Base-by-base conservation (phyloP, 768 basidiomycete species). In the Ramaria sp. region DNA sequence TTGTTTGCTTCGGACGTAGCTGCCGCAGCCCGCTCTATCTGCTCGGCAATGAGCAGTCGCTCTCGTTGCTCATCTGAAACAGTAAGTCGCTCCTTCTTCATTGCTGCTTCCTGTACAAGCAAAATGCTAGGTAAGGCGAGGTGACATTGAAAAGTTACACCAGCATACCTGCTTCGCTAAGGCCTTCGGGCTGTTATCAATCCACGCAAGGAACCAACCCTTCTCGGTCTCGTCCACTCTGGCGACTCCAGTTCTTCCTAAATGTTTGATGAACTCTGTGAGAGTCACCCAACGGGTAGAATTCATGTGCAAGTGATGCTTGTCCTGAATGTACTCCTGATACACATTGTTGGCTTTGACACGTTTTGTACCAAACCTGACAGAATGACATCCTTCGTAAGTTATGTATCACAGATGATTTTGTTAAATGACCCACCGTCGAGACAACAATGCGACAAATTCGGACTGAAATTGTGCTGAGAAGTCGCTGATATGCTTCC, bases 161-260 rank as follows among this genome's bases (percentile, higher is more conserved):
- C 57, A 37, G 71, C 79, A 63, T 61, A 88, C 88, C 70, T 86
- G 85, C 73, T 92, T 91, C 7, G 89, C 91, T 34, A 99, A 75
- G 1, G 96, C 92, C 64, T 92, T 90, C 13, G 96, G 96, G 57
- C 88, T 89, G 70, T 79, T 97, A 70, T 99, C 96, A 54, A 99
- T 89, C 96, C 96, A 99, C 37, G 86, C 83, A 60, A 99, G 78
- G 69, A 94, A 99, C 84, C 90, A 93, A 0, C 96, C 96, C 73
- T 99, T 96, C 72, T 98, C 96, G 46, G 92, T 97, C 73, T 98
- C 95, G 66, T 98, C 96, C 27, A 96, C 96, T 61, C 89, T 81
- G 4, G 86, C 90, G 55, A 96, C 75, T 34, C 96, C 94, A 1
- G 76, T 73, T 38, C 91, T 77, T 1, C 95, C 94, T 31, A 99